Percentiles rank a stretch among this genome's conserved stretches.
Conservation (phyloP, 2,329 filamentous ascomycete genomes). For the Trichoderma gracile region DNA sequence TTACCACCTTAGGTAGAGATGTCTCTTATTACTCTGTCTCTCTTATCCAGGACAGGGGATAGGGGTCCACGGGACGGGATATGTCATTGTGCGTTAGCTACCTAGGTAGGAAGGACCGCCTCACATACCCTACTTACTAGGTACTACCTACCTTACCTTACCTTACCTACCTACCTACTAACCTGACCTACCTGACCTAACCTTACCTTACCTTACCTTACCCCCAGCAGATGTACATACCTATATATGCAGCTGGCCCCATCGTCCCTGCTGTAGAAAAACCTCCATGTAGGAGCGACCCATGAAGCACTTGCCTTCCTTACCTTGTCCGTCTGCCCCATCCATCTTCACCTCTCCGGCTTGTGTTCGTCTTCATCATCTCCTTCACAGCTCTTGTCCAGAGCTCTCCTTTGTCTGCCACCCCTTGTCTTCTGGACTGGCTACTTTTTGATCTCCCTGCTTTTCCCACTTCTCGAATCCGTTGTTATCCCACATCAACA, state of each 20-base stretch:
- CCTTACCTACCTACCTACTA: no score
- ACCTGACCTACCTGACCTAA: not conserved
- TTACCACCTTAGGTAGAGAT: no score
- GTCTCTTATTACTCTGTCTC: not conserved
- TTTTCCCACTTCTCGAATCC: not conserved
- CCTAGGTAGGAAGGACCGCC: slow-evolving; percentile 12
- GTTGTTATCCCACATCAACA: not conserved
- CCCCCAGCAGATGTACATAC: slow-evolving; percentile 1
- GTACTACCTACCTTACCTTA: no score
- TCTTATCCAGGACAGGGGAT: not conserved
- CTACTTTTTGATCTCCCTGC: not conserved
- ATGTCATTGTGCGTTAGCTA: slow-evolving; percentile 18
- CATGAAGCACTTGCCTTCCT: slow-evolving; percentile 8
- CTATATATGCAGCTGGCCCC: slow-evolving; percentile 19
- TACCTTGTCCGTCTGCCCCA: not conserved
- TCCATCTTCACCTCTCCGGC: not conserved
- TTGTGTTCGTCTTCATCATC: not conserved
- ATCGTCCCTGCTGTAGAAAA: slow-evolving; percentile 23
- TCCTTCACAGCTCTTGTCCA: not conserved
- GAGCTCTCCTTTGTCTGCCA: not conserved
- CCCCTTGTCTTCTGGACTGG: not conserved
- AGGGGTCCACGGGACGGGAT: not conserved
- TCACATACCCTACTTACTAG: not conserved
- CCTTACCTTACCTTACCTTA: no score
- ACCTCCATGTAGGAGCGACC: not conserved